A percentile compares a stretch with the other conserved stretches of the same genome.
These are phyloP conservation scores for Fusarium xylarioides DNA, from an alignment of 2,329 filamentous ascomycete genomes.

Conservation along the genomic window DNA sequence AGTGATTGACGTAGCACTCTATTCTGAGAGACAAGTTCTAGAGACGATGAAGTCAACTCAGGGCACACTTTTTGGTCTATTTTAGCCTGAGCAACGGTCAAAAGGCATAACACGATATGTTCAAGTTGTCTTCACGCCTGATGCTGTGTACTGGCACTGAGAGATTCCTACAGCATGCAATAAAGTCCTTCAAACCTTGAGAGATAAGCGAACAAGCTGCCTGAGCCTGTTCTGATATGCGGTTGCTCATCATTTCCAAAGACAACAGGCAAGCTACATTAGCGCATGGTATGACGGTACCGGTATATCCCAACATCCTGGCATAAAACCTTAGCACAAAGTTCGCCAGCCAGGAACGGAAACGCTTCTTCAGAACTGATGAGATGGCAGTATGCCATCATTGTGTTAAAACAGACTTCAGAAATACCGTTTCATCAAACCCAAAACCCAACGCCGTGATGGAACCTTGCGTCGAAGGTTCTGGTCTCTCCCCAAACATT, in stretches of 20 bases:
- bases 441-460: not conserved
- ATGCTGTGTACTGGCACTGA: not conserved
- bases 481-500: not conserved
- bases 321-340: constrained; percentile 1
- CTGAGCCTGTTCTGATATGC: not conserved
- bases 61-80: not conserved
- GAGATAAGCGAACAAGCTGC: constrained; percentile 22
- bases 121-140: not conserved
- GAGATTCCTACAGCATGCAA: not conserved
- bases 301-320: constrained; percentile 17
- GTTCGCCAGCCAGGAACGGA: not conserved
- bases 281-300: constrained; percentile 18
- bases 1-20: not conserved
- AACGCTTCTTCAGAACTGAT: not conserved
- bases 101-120: not conserved
- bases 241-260: not conserved
- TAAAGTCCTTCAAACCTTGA: not conserved
- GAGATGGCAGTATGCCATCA: not conserved
- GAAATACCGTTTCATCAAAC: constrained; percentile 4
- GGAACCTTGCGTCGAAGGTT: not conserved
- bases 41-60: not conserved
- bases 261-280: not conserved
- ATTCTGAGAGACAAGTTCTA: not conserved
- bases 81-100: not conserved
- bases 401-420: not conserved